Base-by-base conservation (phyloP, 345 rosid species). In the Combretum micranthum region DNA sequence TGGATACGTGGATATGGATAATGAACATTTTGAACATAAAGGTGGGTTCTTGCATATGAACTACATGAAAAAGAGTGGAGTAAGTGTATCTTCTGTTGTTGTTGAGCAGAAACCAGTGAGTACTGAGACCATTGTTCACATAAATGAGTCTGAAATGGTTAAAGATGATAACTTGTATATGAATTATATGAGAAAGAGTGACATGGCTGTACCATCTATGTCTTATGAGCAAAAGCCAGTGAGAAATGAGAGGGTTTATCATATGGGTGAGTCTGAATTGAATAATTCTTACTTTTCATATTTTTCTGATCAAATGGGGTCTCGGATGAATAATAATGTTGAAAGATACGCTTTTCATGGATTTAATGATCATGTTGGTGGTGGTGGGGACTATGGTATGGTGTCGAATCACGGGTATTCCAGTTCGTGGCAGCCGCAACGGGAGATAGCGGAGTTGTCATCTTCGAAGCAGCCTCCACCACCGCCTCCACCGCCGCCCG, bases 401-500 rank as follows among this genome's bases (percentile, higher is more conserved):
- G 53, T 55, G 44, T 70, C 78, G 55, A 45, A 50, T 21, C 74
- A 77, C 37, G 70, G 77, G 53, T 68, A 82, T 67, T 68, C 75
- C 12, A 39, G 72, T 2, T 32, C 39, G 39, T 32, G 39, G 39
- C 39, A 32, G 39, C 66, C 62, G 20, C 64, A 56, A n/a, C 62
- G 56, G 55, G 56, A 55, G 10, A 60, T 10, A 48, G 77, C 63
- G 15, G 64, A 32, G 7, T 32, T 32, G 9, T 32, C 39, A 32
- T 32, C 83, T 8, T 44, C 86, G 1, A 79, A 88, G 25, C 85
- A 83, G 64, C 86, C 80, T 6, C 82, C 94, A 3, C 94, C 94
- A 2, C 82, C 95, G 0, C 99, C 97, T 0, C 99, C 99, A 0
- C 72, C 97, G 1, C 96, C 97, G 0, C 84, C 96, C 0, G 47